These are phyloP conservation scores for Septoria linicola DNA, from an alignment of 2,329 filamentous ascomycete genomes.

Conservation along the genomic window DNA sequence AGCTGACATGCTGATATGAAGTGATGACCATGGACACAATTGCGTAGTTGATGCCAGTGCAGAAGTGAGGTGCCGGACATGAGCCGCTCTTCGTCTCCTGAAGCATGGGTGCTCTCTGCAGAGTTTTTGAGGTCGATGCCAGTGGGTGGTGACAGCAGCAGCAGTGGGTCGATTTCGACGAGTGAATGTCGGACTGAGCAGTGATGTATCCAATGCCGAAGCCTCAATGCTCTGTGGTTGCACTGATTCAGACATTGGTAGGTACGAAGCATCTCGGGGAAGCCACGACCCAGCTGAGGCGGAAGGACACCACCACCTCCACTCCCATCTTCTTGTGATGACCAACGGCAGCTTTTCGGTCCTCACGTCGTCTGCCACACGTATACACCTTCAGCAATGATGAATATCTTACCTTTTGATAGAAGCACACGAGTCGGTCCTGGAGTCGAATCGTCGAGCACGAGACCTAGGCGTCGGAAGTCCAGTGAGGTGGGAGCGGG, in stretches of 20 bases:
- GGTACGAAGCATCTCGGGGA: slow-evolving; percentile 1
- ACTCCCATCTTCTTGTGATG: background rate
- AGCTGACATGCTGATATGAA: too few species aligned
- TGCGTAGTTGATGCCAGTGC: background rate
- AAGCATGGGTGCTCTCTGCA: background rate
- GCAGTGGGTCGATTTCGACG: background rate
- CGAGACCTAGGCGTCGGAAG: slow-evolving; percentile 18
- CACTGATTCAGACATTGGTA: slow-evolving; percentile 8
- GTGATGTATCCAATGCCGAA: background rate
- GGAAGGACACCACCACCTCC: background rate
- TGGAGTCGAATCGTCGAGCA: slow-evolving; percentile 12
- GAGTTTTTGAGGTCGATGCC: background rate
- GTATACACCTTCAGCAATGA: too few species aligned
- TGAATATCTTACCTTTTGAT: slow-evolving; percentile 14
- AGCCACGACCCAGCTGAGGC: slow-evolving; percentile 8
- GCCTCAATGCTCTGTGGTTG: slow-evolving; percentile 3
- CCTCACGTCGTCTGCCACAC: too few species aligned
- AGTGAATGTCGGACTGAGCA: background rate
- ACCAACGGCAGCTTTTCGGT: too few species aligned
- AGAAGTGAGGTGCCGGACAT: background rate
- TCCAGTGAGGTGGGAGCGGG: background rate
- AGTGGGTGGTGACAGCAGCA: background rate
- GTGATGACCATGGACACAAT: too few species aligned
- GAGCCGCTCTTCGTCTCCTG: background rate
- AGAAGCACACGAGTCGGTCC: slow-evolving; percentile 12